A percentile compares a stretch with the other conserved stretches of the same genome.
Conservation (phyloP, 2,329 filamentous ascomycete genomes). For the Phialocephala sp. region DNA sequence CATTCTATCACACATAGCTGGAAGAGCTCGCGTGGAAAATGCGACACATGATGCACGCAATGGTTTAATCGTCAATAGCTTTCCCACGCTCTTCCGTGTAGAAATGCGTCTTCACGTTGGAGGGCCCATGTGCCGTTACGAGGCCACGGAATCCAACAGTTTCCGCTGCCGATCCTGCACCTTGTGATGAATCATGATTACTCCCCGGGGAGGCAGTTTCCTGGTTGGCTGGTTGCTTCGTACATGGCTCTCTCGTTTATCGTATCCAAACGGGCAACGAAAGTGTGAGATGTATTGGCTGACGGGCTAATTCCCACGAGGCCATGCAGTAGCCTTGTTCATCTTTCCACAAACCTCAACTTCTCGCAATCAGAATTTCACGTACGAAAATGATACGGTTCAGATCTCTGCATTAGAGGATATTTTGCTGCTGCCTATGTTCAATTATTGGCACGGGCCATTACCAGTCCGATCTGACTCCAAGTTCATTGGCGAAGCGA, state of each 20-base stretch:
- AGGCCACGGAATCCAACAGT: background rate
- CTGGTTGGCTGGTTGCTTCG: background rate
- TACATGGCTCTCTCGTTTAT: background rate
- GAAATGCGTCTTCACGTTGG: too few relatives aligned
- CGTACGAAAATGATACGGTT: background rate
- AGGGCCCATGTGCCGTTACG: too few relatives aligned
- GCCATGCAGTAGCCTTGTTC: background rate
- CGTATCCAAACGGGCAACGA: background rate
- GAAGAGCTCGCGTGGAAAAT: too few relatives aligned
- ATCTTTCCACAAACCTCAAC: background rate
- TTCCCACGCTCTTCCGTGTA: too few relatives aligned
- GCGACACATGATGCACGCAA: too few relatives aligned
- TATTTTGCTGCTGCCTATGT: background rate
- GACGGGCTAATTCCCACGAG: too few relatives aligned
- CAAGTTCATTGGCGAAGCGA: background rate
- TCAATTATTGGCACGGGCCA: background rate
- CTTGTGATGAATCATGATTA: background rate
- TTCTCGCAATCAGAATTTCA: background rate
- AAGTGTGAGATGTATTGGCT: background rate
- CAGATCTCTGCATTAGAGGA: background rate
- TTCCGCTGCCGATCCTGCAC: background rate
- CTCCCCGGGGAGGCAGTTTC: too few relatives aligned
- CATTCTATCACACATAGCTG: too few relatives aligned
- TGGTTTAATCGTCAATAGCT: too few relatives aligned
- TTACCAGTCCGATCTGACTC: background rate